A percentile compares a stretch with the other conserved stretches of the same genome.
These are phyloP conservation scores for Calonectria pteridis DNA, from an alignment of 2,329 filamentous ascomycete species.

Conservation along the genomic window DNA sequence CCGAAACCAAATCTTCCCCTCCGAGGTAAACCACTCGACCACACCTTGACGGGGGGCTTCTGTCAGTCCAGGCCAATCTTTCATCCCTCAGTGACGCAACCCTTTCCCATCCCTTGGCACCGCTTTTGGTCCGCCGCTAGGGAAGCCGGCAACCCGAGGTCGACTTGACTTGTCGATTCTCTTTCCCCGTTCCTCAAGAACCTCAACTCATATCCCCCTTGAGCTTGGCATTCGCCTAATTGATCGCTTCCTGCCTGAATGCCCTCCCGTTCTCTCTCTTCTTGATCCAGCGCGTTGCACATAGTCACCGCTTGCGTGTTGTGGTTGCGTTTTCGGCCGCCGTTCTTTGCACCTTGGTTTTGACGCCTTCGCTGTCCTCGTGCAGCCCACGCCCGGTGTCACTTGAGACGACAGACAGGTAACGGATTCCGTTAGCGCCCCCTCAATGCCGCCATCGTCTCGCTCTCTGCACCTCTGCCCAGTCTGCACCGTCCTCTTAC, in stretches of 20 bases:
- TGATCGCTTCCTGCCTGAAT: background rate
- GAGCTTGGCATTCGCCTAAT: background rate
- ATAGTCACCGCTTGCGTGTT: constrained; percentile 3
- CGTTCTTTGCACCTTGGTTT: constrained; percentile 13
- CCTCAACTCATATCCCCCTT: background rate
- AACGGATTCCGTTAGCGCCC: constrained; percentile 46
- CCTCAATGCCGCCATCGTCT: constrained; percentile 45
- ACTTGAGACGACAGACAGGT: constrained; percentile 34
- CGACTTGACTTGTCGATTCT: background rate
- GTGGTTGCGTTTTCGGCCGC: constrained; percentile 17
- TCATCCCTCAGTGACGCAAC: constrained; percentile 11
- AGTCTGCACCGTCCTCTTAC: constrained; percentile 40
- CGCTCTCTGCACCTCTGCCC: constrained; percentile 38
- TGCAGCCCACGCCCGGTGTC: constrained; percentile 23
- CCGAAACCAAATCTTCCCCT: constrained; percentile 2
- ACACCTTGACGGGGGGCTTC: background rate
- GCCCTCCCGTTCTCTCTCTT: background rate
- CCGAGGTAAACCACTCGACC: background rate
- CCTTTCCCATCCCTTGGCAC: background rate
- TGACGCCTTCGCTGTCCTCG: constrained; percentile 25
- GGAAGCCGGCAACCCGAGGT: background rate
- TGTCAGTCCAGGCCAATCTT: background rate
- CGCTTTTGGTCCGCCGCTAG: constrained; percentile 1
- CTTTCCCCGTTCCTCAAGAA: background rate
- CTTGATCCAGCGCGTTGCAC: background rate